These are phyloP conservation scores for Marchantia paleacea DNA, from an alignment of 225 moss, liverwort and hornwort species.

Conservation along the genomic window DNA sequence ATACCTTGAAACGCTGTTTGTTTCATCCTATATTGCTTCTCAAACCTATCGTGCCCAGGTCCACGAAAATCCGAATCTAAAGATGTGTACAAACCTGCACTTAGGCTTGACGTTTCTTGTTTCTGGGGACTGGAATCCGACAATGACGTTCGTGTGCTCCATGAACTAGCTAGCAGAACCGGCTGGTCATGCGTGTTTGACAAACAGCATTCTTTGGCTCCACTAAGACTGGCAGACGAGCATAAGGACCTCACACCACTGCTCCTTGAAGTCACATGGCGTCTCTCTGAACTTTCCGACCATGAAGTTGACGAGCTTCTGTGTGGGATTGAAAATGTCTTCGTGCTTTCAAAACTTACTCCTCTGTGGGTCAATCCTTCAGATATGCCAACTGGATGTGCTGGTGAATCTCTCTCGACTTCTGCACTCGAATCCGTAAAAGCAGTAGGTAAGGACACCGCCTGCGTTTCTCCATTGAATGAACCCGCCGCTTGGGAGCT, in stretches of 20 bases:
- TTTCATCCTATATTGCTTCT: neutral
- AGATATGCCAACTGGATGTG: neutral
- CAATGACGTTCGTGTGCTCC: conserved; percentile 38
- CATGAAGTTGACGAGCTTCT: conserved; percentile 2
- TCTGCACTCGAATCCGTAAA: neutral
- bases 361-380: neutral
- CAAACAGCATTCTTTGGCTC: conserved; percentile 1
- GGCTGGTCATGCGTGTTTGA: conserved; percentile 12
- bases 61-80: conserved; percentile 5
- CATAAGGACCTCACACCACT: neutral
- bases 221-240: conserved; percentile 16
- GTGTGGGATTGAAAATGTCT: neutral
- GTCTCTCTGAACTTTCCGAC: neutral
- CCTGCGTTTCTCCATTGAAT: neutral
- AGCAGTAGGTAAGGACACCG: conserved; percentile 9
- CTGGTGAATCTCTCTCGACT: neutral
- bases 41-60: conserved; percentile 10
- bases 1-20: neutral
- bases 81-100: conserved; percentile 39
- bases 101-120: conserved; percentile 24
- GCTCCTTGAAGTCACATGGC: neutral
- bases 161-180: conserved; percentile 11
- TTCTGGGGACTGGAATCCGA: conserved; percentile 3
- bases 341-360: neutral
- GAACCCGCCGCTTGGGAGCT: neutral